phyloP scores from a whole-genome alignment of 2,329 filamentous ascomycete species.

The Penicillium sp. region DNA sequence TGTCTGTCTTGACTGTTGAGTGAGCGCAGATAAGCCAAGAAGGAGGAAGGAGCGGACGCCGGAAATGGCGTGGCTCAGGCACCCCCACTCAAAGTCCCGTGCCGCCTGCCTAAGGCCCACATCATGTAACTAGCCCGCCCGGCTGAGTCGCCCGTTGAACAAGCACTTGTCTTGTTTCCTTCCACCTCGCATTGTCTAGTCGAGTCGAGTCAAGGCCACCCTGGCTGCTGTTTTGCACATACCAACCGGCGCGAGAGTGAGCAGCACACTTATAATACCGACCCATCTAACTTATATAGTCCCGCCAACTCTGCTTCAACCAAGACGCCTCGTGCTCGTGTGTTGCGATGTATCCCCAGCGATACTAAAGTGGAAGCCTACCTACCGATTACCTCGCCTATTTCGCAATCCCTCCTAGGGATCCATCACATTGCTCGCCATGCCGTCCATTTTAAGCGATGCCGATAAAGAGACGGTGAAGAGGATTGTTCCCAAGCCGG shows the following conservation, averaged over 20 bases:
- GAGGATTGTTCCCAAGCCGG: constrained; percentile 84
- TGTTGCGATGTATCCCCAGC: constrained; percentile 6
- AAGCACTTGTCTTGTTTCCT: not conserved
- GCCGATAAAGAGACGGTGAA: constrained; percentile 96
- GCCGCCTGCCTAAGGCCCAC: not conserved
- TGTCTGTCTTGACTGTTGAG: not conserved
- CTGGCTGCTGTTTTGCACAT: not conserved
- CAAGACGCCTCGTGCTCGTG: not conserved
- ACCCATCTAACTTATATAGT: not conserved
- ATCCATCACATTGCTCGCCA: constrained; percentile 24
- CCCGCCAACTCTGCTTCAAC: not conserved
- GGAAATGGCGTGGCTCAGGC: not conserved
- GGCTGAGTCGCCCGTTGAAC: not conserved
- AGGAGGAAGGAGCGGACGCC: no score
- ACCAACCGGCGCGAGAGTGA: not conserved
- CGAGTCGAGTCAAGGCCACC: not conserved
- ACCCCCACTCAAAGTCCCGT: constrained; percentile 3
- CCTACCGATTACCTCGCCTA: constrained; percentile 6
- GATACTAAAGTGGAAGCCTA: constrained; percentile 12
- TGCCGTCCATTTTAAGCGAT: constrained; percentile 72
- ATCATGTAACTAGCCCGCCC: not conserved
- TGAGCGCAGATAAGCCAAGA: not conserved
- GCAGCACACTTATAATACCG: not conserved
- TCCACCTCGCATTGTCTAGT: not conserved
- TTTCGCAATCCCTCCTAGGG: constrained; percentile 5